Percentiles rank a stretch among this genome's conserved stretches.
Conservation (phyloP, 495 filamentous ascomycete genomes). For the Hypoxylon fuscum region DNA sequence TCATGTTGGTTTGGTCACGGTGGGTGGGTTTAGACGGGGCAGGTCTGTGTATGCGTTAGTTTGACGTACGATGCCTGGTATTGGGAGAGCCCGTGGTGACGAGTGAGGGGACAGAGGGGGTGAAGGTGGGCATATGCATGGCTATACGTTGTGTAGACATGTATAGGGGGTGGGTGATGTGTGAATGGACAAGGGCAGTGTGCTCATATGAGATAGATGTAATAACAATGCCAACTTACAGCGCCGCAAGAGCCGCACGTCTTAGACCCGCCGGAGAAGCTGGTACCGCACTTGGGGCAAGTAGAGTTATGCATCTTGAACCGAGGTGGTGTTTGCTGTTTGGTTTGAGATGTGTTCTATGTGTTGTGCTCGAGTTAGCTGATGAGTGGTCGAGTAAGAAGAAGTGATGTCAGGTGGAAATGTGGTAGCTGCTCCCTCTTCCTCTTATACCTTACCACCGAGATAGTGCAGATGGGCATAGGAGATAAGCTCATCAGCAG, state of each 20-base stretch:
- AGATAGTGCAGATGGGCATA: too few relatives aligned
- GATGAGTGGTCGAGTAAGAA: too few relatives aligned
- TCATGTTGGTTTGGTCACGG: not conserved
- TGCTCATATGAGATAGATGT: too few relatives aligned
- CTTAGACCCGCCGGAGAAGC: slow-evolving; percentile 51
- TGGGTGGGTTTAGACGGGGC: slow-evolving; percentile 41
- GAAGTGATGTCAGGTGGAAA: too few relatives aligned
- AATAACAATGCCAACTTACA: too few relatives aligned
- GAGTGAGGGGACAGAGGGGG: not conserved
- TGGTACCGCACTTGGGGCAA: slow-evolving; percentile 62
- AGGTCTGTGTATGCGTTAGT: slow-evolving; percentile 36
- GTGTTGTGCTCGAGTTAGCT: not conserved
- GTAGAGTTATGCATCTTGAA: slow-evolving; percentile 53
- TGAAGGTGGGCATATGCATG: not conserved
- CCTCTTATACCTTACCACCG: too few relatives aligned
- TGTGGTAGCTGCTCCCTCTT: too few relatives aligned
- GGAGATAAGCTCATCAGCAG: too few relatives aligned
- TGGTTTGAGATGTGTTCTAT: not conserved
- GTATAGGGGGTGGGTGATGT: too few relatives aligned
- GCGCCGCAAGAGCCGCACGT: slow-evolving; percentile 59
- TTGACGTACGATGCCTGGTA: not conserved
- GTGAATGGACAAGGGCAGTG: too few relatives aligned
- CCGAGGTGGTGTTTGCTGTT: not conserved
- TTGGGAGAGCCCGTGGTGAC: not conserved
- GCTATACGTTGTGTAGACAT: not conserved